Evolutionary conservation across 179 eudicot genomes (phyloP), one percentile per base, ranked within the genome.

Genomic region (Gypsophila paniculata): DNA sequence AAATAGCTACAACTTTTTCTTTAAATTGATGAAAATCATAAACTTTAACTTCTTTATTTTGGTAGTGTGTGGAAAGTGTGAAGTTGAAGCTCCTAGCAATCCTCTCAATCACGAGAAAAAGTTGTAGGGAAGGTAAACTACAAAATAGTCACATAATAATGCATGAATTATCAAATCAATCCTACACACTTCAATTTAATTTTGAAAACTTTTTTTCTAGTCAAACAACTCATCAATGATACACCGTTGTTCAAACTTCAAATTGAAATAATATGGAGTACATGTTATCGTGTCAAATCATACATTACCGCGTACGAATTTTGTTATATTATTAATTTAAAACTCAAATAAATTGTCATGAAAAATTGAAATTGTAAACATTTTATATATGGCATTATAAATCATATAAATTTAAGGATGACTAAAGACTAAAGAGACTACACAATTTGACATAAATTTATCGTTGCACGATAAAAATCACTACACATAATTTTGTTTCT

Each of bases 21-120:
- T 42, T 42, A 42, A 6, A 6, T 42, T 42, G 46, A 42, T 42
- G 34, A 68, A 67, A 58, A 74, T 74, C 46, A 51, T 52, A 46
- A 46, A 46, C 52, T 46, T 46, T 46, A 42, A 42, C 11, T 46
- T 2, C 17, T 46, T 46, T 46, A 0, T 26, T 29, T 63, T 61
- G 49, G 58, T 44, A 21, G 17, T 58, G 46, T 5, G 23, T 26
- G 74, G 49, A 68, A 63, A 54, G 63, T 72, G 61, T 72, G 71
- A 73, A 53, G 64, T 19, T 54, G 12, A 73, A 73, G 61, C 75
- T 23, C 68, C 67, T 61, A 63, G 61, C 68, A 52, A 36, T 72
- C 69, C 69, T 60, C 64, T 72, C 70, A 62, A 69, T 49, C 75
- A 63, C 52, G 52, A 19, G 18, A 12, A 23, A 42, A 2, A 54